phyloP scores from a whole-genome alignment of 164 flowering plant genomes.

The Liquidambar formosana region DNA sequence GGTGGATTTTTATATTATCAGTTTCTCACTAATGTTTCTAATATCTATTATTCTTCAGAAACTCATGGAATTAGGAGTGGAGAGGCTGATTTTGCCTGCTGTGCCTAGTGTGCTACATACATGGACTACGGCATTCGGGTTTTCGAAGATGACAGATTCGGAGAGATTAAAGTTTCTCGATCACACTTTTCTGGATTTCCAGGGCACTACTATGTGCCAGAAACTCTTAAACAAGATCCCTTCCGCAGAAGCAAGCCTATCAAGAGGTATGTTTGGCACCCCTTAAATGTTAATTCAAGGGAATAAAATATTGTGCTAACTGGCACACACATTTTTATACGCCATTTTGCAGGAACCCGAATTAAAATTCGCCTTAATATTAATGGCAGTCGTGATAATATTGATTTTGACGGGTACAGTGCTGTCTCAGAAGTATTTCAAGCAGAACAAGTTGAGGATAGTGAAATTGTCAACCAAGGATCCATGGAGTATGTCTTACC shows the following conservation, averaged over 20 bases:
- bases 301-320: background rate
- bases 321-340: background rate
- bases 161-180: conserved; percentile 57
- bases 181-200: conserved; percentile 71
- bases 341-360: conserved; percentile 22
- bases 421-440: conserved; percentile 39
- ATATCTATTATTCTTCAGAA: conserved; percentile 41
- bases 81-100: conserved; percentile 83
- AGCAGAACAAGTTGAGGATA: conserved; percentile 33
- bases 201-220: conserved; percentile 75
- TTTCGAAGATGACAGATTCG: conserved; percentile 45
- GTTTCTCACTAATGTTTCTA: conserved; percentile 7
- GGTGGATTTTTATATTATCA: background rate
- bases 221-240: conserved; percentile 40
- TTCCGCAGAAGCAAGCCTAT: conserved; percentile 14
- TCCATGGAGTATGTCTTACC: conserved; percentile 35
- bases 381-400: conserved; percentile 6
- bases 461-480: conserved; percentile 26
- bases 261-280: conserved; percentile 33
- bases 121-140: conserved; percentile 85
- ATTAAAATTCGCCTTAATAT: conserved; percentile 7
- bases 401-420: conserved; percentile 22
- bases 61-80: conserved; percentile 71
- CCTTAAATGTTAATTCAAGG: background rate
- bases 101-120: conserved; percentile 52